Evolutionary conservation across 108 stramenopile genomes (phyloP), one percentile per base, ranked within the genome.

Genomic region (Cafeteria roenbergensis): DNA sequence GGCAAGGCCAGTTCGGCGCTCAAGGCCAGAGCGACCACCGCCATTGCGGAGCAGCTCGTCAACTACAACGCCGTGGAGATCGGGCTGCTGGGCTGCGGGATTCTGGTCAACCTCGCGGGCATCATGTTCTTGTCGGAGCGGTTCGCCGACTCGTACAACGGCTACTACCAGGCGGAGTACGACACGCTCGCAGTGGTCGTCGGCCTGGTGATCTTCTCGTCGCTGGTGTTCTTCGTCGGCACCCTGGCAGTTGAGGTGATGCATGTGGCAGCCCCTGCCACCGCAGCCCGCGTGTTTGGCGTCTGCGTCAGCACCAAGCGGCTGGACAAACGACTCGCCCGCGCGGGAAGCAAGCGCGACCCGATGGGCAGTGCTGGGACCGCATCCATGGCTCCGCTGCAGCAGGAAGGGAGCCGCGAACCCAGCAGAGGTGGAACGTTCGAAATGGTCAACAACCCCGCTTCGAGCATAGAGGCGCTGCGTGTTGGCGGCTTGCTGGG

Each of bases 21-120:
- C 29, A n/a, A 53, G 64, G 17, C 32, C 14, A 64, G 51, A 14
- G 32, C 53, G n/a, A 54, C 53, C 53, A 54, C 21, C n/a, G 3
- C 3, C 53, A 20, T 52, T 8, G 35, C 34, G 9, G 34, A 25
- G 0, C n/a, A 62, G 36, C 20, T 61, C 9, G 34, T 67, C 51
- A 60, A 73, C 55, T 68, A 68, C 51, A 73, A 73, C 62, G 57
- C 55, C 9, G 66, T 68, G 1, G 72, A 73, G 54, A 30, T 34
- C 1, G 34, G 27, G 25, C 53, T 73, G 34, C 51, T 73, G 26
- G 63, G 34, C 36, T 51, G 60, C 32, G 72, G 66, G 9, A 51
- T 67, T 33, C 51, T 73, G 22, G 59, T 73, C 26, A 52, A 51
- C 67, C 53, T 73, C 22, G 57, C 59, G 3, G 72, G 66, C 2